These are phyloP conservation scores for Penicillium glabrum DNA, from an alignment of 2,329 filamentous ascomycete species.

Conservation along the genomic window DNA sequence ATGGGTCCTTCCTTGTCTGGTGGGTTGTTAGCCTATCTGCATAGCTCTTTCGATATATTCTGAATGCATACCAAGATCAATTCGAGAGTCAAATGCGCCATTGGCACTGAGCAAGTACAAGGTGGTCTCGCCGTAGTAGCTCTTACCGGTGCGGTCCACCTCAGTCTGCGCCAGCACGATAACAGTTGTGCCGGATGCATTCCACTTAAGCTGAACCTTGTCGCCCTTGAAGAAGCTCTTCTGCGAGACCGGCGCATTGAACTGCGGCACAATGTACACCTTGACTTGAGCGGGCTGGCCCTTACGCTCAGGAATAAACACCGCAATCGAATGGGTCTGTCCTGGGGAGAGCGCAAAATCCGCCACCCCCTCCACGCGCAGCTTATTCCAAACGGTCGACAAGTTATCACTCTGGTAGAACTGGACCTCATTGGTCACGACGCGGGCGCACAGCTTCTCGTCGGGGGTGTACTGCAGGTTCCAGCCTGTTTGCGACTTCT, in stretches of 20 bases:
- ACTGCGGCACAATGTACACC: constrained; percentile 90
- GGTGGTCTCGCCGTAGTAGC: constrained; percentile 98
- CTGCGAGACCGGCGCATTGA: constrained; percentile 79
- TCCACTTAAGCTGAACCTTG: constrained; percentile 99
- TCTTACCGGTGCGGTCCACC: constrained; percentile 97
- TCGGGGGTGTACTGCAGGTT: constrained; percentile 96
- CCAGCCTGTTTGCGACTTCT: constrained; percentile 94
- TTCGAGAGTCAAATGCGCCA: constrained; percentile 86
- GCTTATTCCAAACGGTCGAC: constrained; percentile 87
- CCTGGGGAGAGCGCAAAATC: constrained; percentile 90
- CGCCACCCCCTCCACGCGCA: constrained; percentile 84
- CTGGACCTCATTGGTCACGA: constrained; percentile 95
- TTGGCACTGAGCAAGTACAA: constrained; percentile 92
- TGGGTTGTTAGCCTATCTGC: constrained; percentile 9
- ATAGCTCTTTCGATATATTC: not conserved
- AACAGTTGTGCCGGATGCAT: constrained; percentile 82
- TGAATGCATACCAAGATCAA: constrained; percentile 62
- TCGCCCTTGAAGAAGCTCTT: constrained; percentile 99
- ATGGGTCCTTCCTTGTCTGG: constrained; percentile 94
- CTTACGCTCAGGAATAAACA: constrained; percentile 95
- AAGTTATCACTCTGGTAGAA: constrained; percentile 91
- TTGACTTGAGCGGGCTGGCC: constrained; percentile 92
- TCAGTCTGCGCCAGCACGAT: constrained; percentile 97
- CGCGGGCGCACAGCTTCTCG: constrained; percentile 87
- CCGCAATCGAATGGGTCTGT: constrained; percentile 85